Evolutionary conservation across 2,329 filamentous ascomycete species (phyloP).

Genomic region (Exophiala calicioides): DNA sequence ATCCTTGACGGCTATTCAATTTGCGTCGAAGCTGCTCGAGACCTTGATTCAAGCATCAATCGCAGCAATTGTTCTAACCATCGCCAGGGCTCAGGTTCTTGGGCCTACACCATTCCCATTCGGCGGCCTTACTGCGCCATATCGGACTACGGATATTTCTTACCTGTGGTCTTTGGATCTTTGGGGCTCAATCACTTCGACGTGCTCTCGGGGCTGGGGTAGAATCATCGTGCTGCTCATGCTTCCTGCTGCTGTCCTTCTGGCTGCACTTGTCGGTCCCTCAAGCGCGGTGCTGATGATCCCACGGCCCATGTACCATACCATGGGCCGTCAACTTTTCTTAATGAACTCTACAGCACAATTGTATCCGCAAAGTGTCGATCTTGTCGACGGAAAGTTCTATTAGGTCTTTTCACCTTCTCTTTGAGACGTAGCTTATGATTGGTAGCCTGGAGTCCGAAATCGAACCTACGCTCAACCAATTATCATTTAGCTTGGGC

Average conservation of each 20-base stretch:
- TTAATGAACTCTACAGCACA: no score
- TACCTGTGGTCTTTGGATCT: constrained; percentile 15
- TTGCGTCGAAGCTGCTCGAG: constrained; percentile 18
- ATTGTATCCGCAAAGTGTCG: no score
- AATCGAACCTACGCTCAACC: no score
- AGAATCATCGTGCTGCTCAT: background rate
- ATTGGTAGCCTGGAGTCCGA: no score
- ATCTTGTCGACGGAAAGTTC: no score
- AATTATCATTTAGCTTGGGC: no score
- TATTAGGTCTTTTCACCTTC: no score
- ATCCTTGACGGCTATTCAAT: constrained; percentile 13
- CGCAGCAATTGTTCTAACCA: constrained; percentile 6
- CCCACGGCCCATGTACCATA: constrained; percentile 12
- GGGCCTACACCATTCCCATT: constrained; percentile 3
- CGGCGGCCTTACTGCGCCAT: constrained; percentile 11
- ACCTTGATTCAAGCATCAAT: constrained; percentile 21
- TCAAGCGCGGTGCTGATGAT: constrained; percentile 13
- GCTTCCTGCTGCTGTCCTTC: background rate
- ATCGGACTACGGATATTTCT: constrained; percentile 8
- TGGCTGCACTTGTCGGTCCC: constrained; percentile 16
- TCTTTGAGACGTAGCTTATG: no score
- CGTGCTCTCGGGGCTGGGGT: background rate
- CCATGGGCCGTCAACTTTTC: no score
- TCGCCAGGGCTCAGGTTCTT: background rate
- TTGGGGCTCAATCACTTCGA: constrained; percentile 12